Conservation (phyloP, 2,329 filamentous ascomycete genomes). For the Sarocladium oryzae region DNA sequence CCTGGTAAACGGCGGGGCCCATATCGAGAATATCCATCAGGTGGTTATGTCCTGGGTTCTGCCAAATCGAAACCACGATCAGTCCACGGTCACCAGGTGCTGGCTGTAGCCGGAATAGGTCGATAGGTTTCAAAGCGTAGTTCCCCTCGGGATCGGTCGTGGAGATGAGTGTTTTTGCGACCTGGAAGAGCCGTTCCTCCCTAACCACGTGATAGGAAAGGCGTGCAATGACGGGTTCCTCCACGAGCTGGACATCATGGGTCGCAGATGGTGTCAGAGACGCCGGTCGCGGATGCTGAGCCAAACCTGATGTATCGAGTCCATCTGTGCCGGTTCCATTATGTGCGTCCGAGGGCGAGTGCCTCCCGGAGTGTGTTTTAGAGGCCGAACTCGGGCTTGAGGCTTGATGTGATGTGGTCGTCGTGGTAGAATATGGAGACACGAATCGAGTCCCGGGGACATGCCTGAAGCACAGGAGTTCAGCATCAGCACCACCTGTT, state of each 20-base stretch:
- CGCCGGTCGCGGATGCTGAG: slow-evolving; percentile 25
- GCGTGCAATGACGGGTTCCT: slow-evolving; percentile 68
- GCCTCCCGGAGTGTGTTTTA: slow-evolving; percentile 36
- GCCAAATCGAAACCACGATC: slow-evolving; percentile 76
- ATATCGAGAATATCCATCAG: slow-evolving; percentile 66
- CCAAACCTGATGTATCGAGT: slow-evolving; percentile 30
- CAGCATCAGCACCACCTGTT: too few species aligned
- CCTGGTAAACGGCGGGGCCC: slow-evolving; percentile 66
- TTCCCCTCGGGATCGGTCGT: slow-evolving; percentile 65
- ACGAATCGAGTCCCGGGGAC: slow-evolving; percentile 57
- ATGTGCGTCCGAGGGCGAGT: slow-evolving; percentile 32
- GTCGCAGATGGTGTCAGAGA: slow-evolving; percentile 26
- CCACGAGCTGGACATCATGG: slow-evolving; percentile 47
- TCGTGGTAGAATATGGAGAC: slow-evolving; percentile 38
- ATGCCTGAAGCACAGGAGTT: slow-evolving; percentile 40
- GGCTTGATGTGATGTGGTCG: slow-evolving; percentile 38
- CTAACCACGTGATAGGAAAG: slow-evolving; percentile 77
- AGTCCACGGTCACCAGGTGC: slow-evolving; percentile 62
- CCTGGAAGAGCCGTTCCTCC: slow-evolving; percentile 82
- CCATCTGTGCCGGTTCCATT: slow-evolving; percentile 27
- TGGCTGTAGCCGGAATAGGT: slow-evolving; percentile 65
- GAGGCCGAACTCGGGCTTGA: slow-evolving; percentile 37
- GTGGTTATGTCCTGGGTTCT: slow-evolving; percentile 69
- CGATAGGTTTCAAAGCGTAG: slow-evolving; percentile 75
- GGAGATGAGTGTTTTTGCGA: slow-evolving; percentile 64